Base-by-base conservation (phyloP, 768 basidiomycete genomes). In the Amanita rubescens region DNA sequence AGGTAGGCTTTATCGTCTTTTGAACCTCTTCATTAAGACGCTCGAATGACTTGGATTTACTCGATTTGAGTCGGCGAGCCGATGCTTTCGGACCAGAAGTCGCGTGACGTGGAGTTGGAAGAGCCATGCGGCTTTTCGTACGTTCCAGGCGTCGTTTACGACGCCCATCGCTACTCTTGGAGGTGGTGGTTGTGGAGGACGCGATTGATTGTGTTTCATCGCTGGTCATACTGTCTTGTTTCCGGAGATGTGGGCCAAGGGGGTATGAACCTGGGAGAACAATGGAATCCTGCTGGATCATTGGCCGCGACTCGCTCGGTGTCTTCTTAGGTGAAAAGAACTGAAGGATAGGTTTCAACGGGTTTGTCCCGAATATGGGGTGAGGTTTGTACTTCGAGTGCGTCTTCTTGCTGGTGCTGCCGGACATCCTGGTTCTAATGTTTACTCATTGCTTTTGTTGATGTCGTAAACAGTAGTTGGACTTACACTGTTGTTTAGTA, bases 301-400 rank as follows among this genome's bases (percentile, higher is more conserved):
- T 24, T 22, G 32, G 30, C 7, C 38, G 39, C 30, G 39, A 38
- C 25, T 33, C 17, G 14, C 19, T 30, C 25, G 52, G 38, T 12
- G 15, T 27, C 44, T 45, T 46, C 33, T 24, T 46, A 7, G 43
- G 52, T 2, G 52, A 53, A 33, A 53, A 46, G 33, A 53, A 37
- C 43, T 44, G 19, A 14, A 53, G 19, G 24, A 53, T 45, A 10
- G 52, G 43, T 38, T 42, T 30, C 4, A 44, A 30, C 8, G 51
- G 41, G 22, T 51, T 43, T 20, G 20, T 53, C 10, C 44, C 52
- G 25, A 53, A 37, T 14, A 53, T 53, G 20, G 52, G 52, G 34
- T 53, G 52, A 22, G 52, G 44, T 22, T 46, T 53, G 44, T 35
- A 46, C 30, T 46, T 53, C 27, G 52, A 53, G 22, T 37, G 32